These are phyloP conservation scores for Ceratobasidium theobromae DNA, from an alignment of 1,284 basidiomycete species.

Conservation along the genomic window DNA sequence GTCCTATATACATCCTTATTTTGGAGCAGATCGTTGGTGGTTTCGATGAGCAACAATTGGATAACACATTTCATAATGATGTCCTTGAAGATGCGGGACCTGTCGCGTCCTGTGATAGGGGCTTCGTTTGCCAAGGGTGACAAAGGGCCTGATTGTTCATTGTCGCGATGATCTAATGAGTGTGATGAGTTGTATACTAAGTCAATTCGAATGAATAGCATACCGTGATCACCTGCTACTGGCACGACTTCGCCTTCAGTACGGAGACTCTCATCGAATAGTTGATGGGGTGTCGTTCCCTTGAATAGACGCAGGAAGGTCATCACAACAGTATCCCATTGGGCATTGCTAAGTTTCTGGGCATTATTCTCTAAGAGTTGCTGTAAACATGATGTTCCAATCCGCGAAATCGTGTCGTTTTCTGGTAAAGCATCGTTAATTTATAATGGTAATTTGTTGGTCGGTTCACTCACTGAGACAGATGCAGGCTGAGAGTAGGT, in stretches of 20 bases:
- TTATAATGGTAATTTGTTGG: not conserved
- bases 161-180: conserved; percentile 51
- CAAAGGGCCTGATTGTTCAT: conserved; percentile 34
- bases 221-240: conserved; percentile 34
- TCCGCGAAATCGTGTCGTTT: conserved; percentile 96
- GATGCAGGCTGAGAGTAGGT: conserved; percentile 94
- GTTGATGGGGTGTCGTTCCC: conserved; percentile 95
- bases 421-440: conserved; percentile 52
- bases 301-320: conserved; percentile 96
- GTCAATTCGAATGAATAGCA: not conserved
- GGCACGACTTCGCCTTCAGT: conserved; percentile 70
- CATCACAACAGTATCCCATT: conserved; percentile 91
- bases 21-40: conserved; percentile 92
- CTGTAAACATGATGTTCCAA: conserved; percentile 97
- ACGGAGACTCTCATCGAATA: conserved; percentile 89
- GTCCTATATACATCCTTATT: conserved; percentile 90
- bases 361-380: conserved; percentile 95
- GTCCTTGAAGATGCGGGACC: conserved; percentile 93
- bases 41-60: conserved; percentile 95
- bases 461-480: conserved; percentile 82
- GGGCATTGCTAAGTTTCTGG: conserved; percentile 76
- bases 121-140: conserved; percentile 11
- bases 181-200: conserved; percentile 45
- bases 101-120: conserved; percentile 48
- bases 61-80: conserved; percentile 99